Percentiles rank a stretch among this genome's conserved stretches.
Evolutionary conservation across 2,329 filamentous ascomycete species (phyloP).

Genomic region (Ascochyta rabiei): DNA sequence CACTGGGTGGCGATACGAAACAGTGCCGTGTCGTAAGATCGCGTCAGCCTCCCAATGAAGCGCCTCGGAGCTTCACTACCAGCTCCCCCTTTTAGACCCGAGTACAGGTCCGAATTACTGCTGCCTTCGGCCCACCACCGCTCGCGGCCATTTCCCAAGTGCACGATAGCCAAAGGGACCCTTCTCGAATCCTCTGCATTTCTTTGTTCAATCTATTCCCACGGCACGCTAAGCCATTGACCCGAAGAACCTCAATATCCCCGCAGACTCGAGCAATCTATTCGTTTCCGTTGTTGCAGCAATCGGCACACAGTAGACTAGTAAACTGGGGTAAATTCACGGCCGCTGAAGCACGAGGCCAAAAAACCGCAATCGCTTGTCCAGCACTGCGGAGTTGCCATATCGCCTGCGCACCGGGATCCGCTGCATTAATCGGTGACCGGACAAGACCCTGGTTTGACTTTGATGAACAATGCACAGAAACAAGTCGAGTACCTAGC

Average conservation of each 20-base stretch:
- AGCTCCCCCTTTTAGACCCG: constrained; percentile 19
- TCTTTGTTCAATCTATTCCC: constrained; percentile 44
- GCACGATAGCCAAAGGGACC: constrained; percentile 14
- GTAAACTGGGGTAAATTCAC: constrained; percentile 37
- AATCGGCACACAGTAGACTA: constrained; percentile 22
- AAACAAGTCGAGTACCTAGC: constrained; percentile 10
- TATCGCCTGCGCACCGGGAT: constrained; percentile 27
- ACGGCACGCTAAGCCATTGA: constrained; percentile 26
- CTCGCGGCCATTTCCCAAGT: constrained; percentile 3
- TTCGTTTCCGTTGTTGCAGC: constrained; percentile 38
- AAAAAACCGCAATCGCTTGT: constrained; percentile 17
- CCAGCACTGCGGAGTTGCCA: constrained; percentile 24
- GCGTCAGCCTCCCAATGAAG: constrained; percentile 34
- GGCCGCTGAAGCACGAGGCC: constrained; percentile 35
- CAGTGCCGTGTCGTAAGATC: constrained; percentile 39
- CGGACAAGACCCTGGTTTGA: constrained; percentile 20
- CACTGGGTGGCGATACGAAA: constrained; percentile 38
- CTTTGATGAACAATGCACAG: constrained; percentile 17
- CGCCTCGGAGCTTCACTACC: constrained; percentile 19
- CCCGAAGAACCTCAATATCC: constrained; percentile 33
- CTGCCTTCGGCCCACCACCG: constrained; percentile 26
- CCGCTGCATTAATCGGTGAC: constrained; percentile 24
- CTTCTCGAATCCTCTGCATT: constrained; percentile 42
- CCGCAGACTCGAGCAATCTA: constrained; percentile 41
- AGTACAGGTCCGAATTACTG: constrained; percentile 24